Evolutionary conservation across 106 monocot species (phyloP).

Genomic region (Dendrobium officinale): DNA sequence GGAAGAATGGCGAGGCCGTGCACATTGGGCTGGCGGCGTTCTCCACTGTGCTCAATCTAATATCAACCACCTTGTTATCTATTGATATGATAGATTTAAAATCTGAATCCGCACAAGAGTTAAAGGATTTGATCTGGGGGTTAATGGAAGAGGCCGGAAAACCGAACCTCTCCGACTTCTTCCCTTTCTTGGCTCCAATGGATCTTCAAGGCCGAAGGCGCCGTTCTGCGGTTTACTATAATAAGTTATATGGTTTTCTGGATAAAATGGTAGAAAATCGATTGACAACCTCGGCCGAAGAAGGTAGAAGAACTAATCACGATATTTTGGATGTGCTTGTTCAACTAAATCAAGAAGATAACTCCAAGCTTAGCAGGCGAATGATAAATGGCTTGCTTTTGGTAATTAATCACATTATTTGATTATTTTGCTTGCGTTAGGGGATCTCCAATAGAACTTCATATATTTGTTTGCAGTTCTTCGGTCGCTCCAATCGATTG

Average conservation of each 20-base stretch:
- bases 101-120: conserved; percentile 10
- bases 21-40: conserved; percentile 10
- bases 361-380: not conserved
- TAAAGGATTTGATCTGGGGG: conserved; percentile 7
- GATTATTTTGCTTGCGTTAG: no score
- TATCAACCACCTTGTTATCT: conserved; percentile 21
- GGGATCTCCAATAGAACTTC: no score
- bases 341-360: conserved; percentile 1
- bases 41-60: conserved; percentile 15
- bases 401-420: conserved; percentile 27
- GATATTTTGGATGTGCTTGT: conserved; percentile 32
- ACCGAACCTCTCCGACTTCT: conserved; percentile 15
- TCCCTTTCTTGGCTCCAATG: conserved; percentile 5
- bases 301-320: not conserved
- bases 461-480: no score
- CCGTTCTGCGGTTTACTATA: not conserved
- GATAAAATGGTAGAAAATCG: conserved; percentile 22
- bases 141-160: conserved; percentile 12
- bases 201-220: conserved; percentile 20
- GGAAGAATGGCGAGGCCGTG: not conserved
- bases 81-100: conserved; percentile 7
- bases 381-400: not conserved
- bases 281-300: not conserved
- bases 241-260: not conserved
- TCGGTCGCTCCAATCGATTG: no score